Evolutionary conservation across 164 flowering plant species (phyloP), one percentile per base, ranked within the genome.

Genomic region (Sextonia rubra): DNA sequence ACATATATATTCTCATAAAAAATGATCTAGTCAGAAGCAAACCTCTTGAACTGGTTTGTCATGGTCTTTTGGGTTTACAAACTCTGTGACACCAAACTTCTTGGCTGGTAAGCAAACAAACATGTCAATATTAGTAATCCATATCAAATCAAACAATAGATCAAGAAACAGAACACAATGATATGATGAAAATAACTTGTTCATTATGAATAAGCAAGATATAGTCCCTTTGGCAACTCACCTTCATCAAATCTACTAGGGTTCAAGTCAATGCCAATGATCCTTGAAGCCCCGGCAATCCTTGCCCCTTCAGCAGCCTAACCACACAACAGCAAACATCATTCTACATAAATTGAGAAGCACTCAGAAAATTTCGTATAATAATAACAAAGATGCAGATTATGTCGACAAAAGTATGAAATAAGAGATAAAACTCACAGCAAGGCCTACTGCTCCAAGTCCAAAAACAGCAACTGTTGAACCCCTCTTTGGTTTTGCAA

Each of bases 251-350:
- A 87, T 79, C 89, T 83, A 24, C 26, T 75, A 1, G 91, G n/a
- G 72, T 88, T 85, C 70, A 87, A n/a, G 77, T 92, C 98, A 69
- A 92, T 82, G 25, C 94, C 94, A 69, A 90, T 92, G 23, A 92
- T 90, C 77, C 96, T 85, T 1, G 92, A 82, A 69, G 93, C 93
- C 6, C 95, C 93, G 29, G 94, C 80, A 64, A 87, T 73, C 69
- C 90, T 86, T 64, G 94, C 90, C 22, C 94, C 97, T 80, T 92
- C 94, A 22, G 86, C 85, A 75, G 91, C 96, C 93, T 92, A 70
- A 69, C 68, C 44, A 77, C 20, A 24, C 11, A 29, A 60, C 27
- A 12, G 11, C 5, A 26, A 24, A 20, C 37, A 55, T 69, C 20
- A 18, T 47, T 44, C 18, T 44, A 52, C 58, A 52, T 14, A 12